Evolutionary conservation across 2,329 filamentous ascomycete species (phyloP), one percentile per base, ranked within the genome.

Genomic region (Fusarium secorum): DNA sequence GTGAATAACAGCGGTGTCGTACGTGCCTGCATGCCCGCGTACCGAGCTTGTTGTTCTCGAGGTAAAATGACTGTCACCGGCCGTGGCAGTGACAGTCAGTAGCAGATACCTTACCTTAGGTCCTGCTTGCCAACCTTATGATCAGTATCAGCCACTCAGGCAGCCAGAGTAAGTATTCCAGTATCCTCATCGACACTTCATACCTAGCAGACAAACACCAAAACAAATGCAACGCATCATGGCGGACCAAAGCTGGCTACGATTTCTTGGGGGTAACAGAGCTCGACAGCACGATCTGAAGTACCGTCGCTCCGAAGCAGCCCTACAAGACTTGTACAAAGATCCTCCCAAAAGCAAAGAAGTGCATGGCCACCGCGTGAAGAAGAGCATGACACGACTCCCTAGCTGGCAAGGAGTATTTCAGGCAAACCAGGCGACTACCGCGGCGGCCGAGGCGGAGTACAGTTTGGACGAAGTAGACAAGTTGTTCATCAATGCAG

Each of bases 171-270:
- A 45, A 14, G 20, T 45, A 35, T 33, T 38, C 18, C 9, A n/a
- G 11, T 24, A 36, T 15, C 33, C 33, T 33, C 20, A 28, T 33
- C 14, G 6, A 24, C 8, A 46, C 42, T 45, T 41, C 35, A 28
- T n/a, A 30, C 20, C 26, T 11, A 58, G n/a, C 22, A 42, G 24
- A 53, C 22, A 41, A 38, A 18, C 24, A 22, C 28, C 17, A 28
- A 30, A 15, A n/a, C 7, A 38, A 42, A 52, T 20, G 53, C 15
- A 51, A 38, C n/a, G 22, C 22, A 46, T 33, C 10, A 77, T 77
- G 75, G 44, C 63, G 24, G 75, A 77, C 17, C 53, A 68, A 41
- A 42, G 61, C 33, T 77, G 75, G 75, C 56, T 76, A 42, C 74
- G 73, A 26, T 71, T 77, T 7, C 64, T 77, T 10, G 70, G 75